phyloP scores from a whole-genome alignment of 169 alveolate genomes.

The Hammondia hammondi region DNA sequence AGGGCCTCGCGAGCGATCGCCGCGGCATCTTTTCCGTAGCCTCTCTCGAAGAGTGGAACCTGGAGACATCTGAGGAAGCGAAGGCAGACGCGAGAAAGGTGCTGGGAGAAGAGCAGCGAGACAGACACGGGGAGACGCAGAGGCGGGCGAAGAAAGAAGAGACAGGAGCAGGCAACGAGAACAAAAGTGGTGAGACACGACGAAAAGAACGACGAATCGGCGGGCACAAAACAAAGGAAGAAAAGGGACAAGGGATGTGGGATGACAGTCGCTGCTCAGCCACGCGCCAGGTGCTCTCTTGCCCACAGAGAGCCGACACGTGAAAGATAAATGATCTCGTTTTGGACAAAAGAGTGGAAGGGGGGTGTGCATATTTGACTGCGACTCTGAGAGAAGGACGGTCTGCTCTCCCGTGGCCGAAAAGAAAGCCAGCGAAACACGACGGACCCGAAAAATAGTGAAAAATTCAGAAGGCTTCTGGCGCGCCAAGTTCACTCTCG shows the following conservation, averaged over 20 bases:
- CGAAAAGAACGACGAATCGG: not conserved
- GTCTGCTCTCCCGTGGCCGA: no score
- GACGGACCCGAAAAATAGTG: not conserved
- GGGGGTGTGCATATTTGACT: not conserved
- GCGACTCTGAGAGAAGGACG: not conserved
- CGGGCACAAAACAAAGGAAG: no score
- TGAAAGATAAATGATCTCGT: no score
- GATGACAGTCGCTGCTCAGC: no score
- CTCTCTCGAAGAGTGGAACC: constrained; percentile 96
- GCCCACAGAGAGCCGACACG: no score
- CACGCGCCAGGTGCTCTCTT: no score
- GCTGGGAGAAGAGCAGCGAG: not conserved
- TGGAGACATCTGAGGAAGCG: constrained; percentile 85
- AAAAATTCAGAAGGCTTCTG: not conserved
- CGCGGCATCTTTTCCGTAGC: constrained; percentile 99
- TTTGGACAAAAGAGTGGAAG: no score
- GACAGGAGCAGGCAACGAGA: not conserved
- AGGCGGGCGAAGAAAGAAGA: not conserved
- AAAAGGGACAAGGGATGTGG: no score
- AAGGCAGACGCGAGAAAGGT: not conserved
- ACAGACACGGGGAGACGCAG: not conserved
- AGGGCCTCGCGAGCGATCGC: constrained; percentile 95
- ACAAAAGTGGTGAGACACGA: not conserved
- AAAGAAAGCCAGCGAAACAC: no score
- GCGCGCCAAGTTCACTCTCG: not conserved